These are phyloP conservation scores for Amborella trichopoda DNA, from an alignment of 164 flowering plant genomes.

Conservation along the genomic window DNA sequence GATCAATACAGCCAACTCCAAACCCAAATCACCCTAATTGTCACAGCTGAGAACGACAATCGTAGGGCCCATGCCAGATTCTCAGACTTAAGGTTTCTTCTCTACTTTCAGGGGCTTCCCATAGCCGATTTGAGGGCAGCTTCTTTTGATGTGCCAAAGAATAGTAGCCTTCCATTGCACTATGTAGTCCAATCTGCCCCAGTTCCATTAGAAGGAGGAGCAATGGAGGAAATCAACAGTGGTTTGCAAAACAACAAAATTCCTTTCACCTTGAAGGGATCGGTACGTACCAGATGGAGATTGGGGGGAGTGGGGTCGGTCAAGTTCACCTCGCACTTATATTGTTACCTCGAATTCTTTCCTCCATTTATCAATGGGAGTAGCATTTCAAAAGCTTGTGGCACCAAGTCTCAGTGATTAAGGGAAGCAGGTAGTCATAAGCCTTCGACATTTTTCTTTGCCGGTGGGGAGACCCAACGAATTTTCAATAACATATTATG, in stretches of 20 bases:
- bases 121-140: constrained; percentile 31
- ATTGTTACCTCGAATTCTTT: constrained; percentile 44
- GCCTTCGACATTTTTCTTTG: too few relatives aligned
- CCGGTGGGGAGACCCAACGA: too few relatives aligned
- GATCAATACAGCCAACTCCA: constrained; percentile 27
- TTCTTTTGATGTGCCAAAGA: constrained; percentile 44
- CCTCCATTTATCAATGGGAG: constrained; percentile 24
- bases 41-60: constrained; percentile 57
- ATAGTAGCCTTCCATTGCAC: constrained; percentile 19
- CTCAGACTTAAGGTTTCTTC: constrained; percentile 20
- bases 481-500: too few relatives aligned
- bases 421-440: too few relatives aligned
- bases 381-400: constrained; percentile 25
- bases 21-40: constrained; percentile 23
- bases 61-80: constrained; percentile 50
- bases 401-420: constrained; percentile 28
- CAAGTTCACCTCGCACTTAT: constrained; percentile 38
- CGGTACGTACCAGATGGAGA: constrained; percentile 45
- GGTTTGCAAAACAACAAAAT: constrained; percentile 27
- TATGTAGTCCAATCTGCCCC: constrained; percentile 27
- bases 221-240: constrained; percentile 19
- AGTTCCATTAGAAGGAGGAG: constrained; percentile 30
- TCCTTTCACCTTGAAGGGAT: constrained; percentile 35
- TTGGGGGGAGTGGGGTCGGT: constrained; percentile 47
- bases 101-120: constrained; percentile 26